These are phyloP conservation scores for Corymbia maculata DNA, from an alignment of 345 rosid species.

Conservation along the genomic window DNA sequence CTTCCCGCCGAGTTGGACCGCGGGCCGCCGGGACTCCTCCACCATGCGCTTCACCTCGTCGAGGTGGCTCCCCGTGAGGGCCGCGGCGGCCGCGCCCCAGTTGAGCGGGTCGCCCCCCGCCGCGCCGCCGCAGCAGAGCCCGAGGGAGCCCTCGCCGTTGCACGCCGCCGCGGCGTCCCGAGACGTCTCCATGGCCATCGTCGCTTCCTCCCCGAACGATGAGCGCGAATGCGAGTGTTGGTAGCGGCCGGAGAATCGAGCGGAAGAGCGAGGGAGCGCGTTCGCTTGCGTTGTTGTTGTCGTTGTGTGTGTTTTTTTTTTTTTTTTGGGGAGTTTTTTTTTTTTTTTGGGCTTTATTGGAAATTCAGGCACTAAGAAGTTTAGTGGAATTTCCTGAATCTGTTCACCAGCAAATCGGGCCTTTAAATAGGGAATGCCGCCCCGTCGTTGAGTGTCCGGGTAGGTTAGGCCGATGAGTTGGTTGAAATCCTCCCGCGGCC, in stretches of 20 bases:
- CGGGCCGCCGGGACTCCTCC: conserved; percentile 45
- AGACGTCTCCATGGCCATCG: conserved; percentile 1
- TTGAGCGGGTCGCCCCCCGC: conserved; percentile 43
- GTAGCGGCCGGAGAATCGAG: background rate
- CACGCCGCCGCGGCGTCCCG: background rate
- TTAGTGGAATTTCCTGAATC: conserved; percentile 20
- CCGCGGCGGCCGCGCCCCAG: conserved; percentile 62
- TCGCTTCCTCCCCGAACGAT: too few relatives aligned
- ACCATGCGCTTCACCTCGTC: conserved; percentile 82
- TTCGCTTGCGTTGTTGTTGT: too few relatives aligned
- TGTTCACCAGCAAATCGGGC: background rate
- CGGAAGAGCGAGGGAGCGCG: background rate
- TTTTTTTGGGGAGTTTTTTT: too few relatives aligned
- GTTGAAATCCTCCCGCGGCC: conserved; percentile 20
- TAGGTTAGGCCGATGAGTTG: conserved; percentile 31
- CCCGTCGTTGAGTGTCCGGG: conserved; percentile 1
- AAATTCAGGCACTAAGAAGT: background rate
- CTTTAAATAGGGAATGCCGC: conserved; percentile 3
- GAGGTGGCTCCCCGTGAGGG: conserved; percentile 74
- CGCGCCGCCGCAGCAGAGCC: background rate
- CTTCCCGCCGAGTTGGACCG: conserved; percentile 58
- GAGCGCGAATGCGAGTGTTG: background rate
- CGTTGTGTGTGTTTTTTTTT: too few relatives aligned
- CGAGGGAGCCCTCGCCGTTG: background rate
- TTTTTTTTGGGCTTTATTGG: too few relatives aligned